Evolutionary conservation across 306 rosid genomes (phyloP).

Genomic region (Cucurbita maxima): DNA sequence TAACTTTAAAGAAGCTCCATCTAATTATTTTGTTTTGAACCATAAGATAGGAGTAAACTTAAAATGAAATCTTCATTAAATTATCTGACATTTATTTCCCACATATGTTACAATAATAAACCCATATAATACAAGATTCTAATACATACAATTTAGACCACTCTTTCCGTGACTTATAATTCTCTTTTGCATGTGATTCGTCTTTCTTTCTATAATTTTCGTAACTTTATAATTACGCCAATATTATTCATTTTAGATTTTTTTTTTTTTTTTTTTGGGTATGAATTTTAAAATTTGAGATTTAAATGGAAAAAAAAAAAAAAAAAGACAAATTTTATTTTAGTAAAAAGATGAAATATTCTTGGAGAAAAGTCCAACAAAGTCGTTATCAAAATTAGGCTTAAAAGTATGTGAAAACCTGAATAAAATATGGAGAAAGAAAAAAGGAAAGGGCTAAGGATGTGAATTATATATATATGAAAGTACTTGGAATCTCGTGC

Average conservation of each 20-base stretch:
- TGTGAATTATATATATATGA: background rate
- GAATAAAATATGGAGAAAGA: background rate
- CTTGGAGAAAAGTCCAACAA: background rate
- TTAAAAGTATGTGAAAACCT: background rate
- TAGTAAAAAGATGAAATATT: background rate
- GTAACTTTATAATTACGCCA: too few relatives aligned
- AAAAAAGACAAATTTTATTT: background rate
- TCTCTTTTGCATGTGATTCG: background rate
- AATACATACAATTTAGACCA: slow-evolving; percentile 1
- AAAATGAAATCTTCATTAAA: background rate
- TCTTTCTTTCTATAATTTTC: background rate
- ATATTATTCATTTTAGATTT: background rate
- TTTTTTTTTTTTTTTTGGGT: background rate
- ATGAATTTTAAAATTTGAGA: background rate
- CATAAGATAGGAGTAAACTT: slow-evolving; percentile 19
- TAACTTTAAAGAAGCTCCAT: background rate
- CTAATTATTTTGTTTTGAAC: slow-evolving; percentile 14
- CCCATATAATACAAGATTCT: background rate
- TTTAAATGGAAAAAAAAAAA: background rate
- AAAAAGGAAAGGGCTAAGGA: background rate
- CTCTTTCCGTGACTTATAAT: background rate
- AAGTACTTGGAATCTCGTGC: slow-evolving; percentile 7
- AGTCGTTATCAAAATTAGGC: background rate
- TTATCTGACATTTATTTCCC: background rate
- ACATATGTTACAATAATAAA: background rate